Percentiles rank a stretch among this genome's conserved stretches.
These are phyloP conservation scores for Inonotus obliquus DNA, from an alignment of 1,284 basidiomycete genomes.

Conservation along the genomic window DNA sequence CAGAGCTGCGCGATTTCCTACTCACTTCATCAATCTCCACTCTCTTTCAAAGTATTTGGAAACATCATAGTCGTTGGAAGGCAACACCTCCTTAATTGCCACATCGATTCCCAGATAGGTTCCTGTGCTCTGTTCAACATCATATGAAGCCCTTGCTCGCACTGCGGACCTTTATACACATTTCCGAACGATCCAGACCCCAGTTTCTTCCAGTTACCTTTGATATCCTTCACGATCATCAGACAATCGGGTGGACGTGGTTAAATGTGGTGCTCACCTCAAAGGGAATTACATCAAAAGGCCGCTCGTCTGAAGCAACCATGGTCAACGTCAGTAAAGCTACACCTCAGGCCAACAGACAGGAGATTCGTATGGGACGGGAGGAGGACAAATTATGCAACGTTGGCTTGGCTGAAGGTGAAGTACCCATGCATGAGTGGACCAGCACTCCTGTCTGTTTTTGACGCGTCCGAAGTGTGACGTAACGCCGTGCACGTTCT, in stretches of 20 bases:
- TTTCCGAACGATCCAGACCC: conserved; percentile 92
- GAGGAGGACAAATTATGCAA: background rate
- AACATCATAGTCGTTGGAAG: conserved; percentile 87
- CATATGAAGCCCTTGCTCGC: background rate
- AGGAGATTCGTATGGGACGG: background rate
- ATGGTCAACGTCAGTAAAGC: background rate
- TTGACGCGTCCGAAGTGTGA: background rate
- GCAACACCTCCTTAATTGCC: conserved; percentile 93
- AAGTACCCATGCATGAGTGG: background rate
- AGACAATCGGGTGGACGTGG: conserved; percentile 13
- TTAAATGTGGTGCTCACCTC: conserved; percentile 43
- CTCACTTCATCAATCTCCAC: conserved; percentile 89
- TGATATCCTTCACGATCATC: conserved; percentile 61
- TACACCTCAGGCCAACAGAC: background rate
- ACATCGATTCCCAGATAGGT: conserved; percentile 93
- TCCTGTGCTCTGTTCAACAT: conserved; percentile 40
- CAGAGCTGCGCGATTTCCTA: conserved; percentile 1
- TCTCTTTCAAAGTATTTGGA: conserved; percentile 97
- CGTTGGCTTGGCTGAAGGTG: background rate
- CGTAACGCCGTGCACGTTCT: background rate
- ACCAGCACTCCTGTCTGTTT: background rate
- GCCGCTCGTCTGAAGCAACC: conserved; percentile 15
- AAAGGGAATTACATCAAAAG: conserved; percentile 81
- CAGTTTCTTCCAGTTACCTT: conserved; percentile 82
- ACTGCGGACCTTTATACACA: conserved; percentile 74